Percentiles rank a stretch among this genome's conserved stretches.
These are phyloP conservation scores for Cladorrhinum samala DNA, from an alignment of 495 filamentous ascomycete genomes.

Conservation along the genomic window DNA sequence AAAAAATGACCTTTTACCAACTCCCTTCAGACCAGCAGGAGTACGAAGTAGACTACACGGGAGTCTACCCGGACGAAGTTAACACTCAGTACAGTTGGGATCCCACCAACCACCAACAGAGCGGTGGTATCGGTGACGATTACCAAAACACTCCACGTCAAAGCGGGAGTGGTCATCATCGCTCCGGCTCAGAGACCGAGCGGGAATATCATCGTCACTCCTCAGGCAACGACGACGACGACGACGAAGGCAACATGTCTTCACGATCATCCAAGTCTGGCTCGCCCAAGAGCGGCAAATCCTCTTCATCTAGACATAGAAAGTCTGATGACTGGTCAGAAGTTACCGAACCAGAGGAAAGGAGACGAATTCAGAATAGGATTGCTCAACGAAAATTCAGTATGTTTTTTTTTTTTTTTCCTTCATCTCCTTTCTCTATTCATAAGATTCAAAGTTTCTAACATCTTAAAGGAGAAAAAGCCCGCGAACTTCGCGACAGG, in stretches of 20 bases:
- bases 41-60: conserved; percentile 12
- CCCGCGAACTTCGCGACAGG: conserved; percentile 51
- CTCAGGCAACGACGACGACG: no score
- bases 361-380: conserved; percentile 55
- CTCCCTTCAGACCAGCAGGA: conserved; percentile 15
- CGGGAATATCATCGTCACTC: no score
- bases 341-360: conserved; percentile 54
- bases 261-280: conserved; percentile 28
- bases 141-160: conserved; percentile 3
- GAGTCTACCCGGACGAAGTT: conserved; percentile 7
- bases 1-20: conserved; percentile 29
- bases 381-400: conserved; percentile 58
- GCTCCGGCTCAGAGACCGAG: conserved; percentile 31
- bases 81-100: not conserved
- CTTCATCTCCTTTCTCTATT: no score
- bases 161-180: not conserved
- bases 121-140: no score
- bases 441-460: no score
- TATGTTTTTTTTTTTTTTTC: no score
- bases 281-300: conserved; percentile 27
- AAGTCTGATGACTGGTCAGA: conserved; percentile 54
- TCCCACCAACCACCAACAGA: no score
- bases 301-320: conserved; percentile 28
- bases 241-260: conserved; percentile 31
- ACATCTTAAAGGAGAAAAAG: conserved; percentile 49